Conservation (phyloP, 2,329 filamentous ascomycete species). For the Fusarium mexicanum region DNA sequence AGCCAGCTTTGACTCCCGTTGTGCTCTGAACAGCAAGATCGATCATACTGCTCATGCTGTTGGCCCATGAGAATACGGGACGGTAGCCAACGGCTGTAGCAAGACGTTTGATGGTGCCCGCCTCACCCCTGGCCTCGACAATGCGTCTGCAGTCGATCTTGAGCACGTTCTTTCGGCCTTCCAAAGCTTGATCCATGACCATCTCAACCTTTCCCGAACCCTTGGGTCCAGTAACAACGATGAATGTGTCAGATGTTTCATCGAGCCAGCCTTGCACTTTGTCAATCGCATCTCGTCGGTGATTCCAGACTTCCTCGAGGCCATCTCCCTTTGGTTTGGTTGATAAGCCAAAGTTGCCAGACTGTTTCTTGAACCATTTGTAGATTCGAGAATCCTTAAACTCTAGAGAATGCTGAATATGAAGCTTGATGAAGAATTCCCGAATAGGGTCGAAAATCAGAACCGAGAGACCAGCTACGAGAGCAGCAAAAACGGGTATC, state of each 20-base stretch:
- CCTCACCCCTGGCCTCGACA: conserved; percentile 89
- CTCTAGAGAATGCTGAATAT: conserved; percentile 81
- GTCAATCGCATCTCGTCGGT: conserved; percentile 82
- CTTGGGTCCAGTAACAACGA: conserved; percentile 90
- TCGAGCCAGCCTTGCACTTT: conserved; percentile 86
- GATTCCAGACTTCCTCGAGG: conserved; percentile 86
- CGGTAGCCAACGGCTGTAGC: conserved; percentile 88
- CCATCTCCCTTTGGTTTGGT: conserved; percentile 70
- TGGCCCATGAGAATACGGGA: conserved; percentile 96
- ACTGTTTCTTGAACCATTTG: conserved; percentile 76
- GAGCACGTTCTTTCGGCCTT: conserved; percentile 79
- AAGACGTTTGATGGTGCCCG: conserved; percentile 82
- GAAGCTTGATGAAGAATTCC: conserved; percentile 89
- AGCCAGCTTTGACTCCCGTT: conserved; percentile 92
- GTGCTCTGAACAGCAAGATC: conserved; percentile 94
- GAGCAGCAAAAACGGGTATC: conserved; percentile 81
- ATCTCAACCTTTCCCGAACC: conserved; percentile 92
- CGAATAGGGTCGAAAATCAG: conserved; percentile 94
- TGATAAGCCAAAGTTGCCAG: conserved; percentile 72
- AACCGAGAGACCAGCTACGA: conserved; percentile 85
- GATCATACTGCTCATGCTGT: conserved; percentile 90
- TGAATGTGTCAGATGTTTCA: conserved; percentile 90
- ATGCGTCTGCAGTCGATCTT: conserved; percentile 94
- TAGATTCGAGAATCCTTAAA: conserved; percentile 78
- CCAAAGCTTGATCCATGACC: conserved; percentile 83